Conservation (phyloP, 2,329 filamentous ascomycete genomes). For the Talaromyces islandicus region DNA sequence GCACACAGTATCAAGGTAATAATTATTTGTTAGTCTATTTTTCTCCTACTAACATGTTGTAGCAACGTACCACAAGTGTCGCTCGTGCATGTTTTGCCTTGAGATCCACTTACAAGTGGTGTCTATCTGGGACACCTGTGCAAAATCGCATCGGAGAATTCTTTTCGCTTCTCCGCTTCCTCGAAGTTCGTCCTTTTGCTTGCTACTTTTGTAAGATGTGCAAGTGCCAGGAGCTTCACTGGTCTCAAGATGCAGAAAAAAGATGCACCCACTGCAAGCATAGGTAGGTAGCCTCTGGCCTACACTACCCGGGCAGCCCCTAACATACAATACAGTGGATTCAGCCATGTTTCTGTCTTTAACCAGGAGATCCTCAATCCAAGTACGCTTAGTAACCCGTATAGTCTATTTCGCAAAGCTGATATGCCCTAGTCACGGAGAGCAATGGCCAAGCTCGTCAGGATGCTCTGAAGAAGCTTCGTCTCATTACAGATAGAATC, state of each 20-base stretch:
- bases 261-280: constrained; percentile 66
- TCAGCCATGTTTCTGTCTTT: constrained; percentile 73
- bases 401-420: constrained; percentile 44
- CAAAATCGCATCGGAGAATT: constrained; percentile 98
- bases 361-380: constrained; percentile 94
- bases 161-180: constrained; percentile 87
- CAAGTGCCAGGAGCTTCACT: constrained; percentile 73
- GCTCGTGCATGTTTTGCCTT: constrained; percentile 93
- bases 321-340: constrained; percentile 37
- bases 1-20: constrained; percentile 82
- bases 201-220: constrained; percentile 93
- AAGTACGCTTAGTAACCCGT: constrained; percentile 23
- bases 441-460: constrained; percentile 49
- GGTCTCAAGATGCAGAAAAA: constrained; percentile 68
- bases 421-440: constrained; percentile 48
- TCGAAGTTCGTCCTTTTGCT: constrained; percentile 81
- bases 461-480: constrained; percentile 72
- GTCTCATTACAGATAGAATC: constrained; percentile 82
- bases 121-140: constrained; percentile 86
- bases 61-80: constrained; percentile 72
- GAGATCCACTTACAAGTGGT: constrained; percentile 87
- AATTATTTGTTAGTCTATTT: not conserved
- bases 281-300: constrained; percentile 21
- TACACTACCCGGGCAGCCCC: not conserved
- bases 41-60: constrained; percentile 3